A percentile compares a stretch with the other conserved stretches of the same genome.
Evolutionary conservation across 2,329 filamentous ascomycete species (phyloP).

Genomic region (Pezicula radicicola): DNA sequence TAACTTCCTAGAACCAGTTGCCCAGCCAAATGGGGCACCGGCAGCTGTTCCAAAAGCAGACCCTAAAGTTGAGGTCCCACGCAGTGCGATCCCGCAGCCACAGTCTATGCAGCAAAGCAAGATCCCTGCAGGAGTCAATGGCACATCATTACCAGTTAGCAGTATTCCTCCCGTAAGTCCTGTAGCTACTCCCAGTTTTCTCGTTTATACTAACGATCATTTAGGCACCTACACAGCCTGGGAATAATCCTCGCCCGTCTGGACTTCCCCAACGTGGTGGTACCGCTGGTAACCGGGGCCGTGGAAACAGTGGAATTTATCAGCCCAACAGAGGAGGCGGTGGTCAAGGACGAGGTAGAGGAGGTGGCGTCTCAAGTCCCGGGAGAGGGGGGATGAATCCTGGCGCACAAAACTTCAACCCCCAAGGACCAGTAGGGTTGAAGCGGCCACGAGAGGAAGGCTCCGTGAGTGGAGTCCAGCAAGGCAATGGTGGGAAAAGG

Average conservation of each 20-base stretch:
- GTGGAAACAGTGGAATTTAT: slow-evolving; percentile 16
- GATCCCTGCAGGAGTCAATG: slow-evolving; percentile 13
- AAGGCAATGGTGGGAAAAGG: slow-evolving; percentile 39
- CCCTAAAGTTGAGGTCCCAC: slow-evolving; percentile 15
- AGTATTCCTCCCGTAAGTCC: slow-evolving; percentile 25
- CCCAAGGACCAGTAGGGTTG: slow-evolving; percentile 20
- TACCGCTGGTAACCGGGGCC: slow-evolving; percentile 15
- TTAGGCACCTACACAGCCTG: slow-evolving; percentile 16
- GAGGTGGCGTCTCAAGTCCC: slow-evolving; percentile 13
- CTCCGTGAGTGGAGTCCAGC: slow-evolving; percentile 25
- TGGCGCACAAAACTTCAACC: slow-evolving; percentile 24
- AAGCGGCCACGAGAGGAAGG: slow-evolving; percentile 28
- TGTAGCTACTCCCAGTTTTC: neutral
- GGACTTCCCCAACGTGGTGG: slow-evolving; percentile 26
- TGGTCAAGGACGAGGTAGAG: slow-evolving; percentile 24
- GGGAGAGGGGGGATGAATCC: slow-evolving; percentile 28
- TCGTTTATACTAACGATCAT: slow-evolving; percentile 3
- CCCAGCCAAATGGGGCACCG: slow-evolving; percentile 17
- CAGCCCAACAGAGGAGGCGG: slow-evolving; percentile 6
- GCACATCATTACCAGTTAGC: slow-evolving; percentile 15
- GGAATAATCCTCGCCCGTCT: slow-evolving; percentile 18
- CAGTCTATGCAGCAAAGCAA: slow-evolving; percentile 8
- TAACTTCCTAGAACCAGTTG: slow-evolving; percentile 7
- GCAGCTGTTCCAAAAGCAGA: slow-evolving; percentile 9
- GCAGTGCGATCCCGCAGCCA: slow-evolving; percentile 5